A percentile compares a stretch with the other conserved stretches of the same genome.
Evolutionary conservation across 345 rosid species (phyloP).

Genomic region (Gossypium ekmanianum): DNA sequence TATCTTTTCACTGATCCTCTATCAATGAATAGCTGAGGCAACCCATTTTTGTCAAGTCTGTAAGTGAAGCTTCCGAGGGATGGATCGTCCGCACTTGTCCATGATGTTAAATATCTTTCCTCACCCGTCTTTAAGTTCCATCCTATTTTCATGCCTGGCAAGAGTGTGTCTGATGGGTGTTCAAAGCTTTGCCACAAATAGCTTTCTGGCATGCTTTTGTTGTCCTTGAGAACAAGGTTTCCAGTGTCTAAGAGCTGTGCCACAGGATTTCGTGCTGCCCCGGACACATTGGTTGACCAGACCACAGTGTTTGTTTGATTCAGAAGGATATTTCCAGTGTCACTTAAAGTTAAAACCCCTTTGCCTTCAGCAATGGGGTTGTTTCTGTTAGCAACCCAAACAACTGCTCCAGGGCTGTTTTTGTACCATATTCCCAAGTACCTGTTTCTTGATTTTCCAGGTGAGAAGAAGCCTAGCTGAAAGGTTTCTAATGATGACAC

Average conservation of each 20-base stretch:
- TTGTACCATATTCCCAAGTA: slow-evolving; percentile 1
- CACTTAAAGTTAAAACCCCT: not conserved
- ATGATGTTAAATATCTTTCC: slow-evolving; percentile 13
- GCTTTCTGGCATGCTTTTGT: not conserved
- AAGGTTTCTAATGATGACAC: slow-evolving; percentile 16
- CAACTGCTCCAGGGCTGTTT: not conserved
- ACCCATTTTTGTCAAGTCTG: not conserved
- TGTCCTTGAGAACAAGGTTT: not conserved
- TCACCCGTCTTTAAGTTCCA: not conserved
- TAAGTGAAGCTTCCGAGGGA: slow-evolving; percentile 12
- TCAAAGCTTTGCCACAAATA: slow-evolving; percentile 51
- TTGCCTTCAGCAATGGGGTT: not conserved
- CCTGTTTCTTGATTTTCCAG: not conserved
- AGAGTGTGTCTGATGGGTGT: slow-evolving; percentile 18
- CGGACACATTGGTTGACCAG: not conserved
- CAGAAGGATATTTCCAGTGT: not conserved
- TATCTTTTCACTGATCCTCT: slow-evolving; percentile 13
- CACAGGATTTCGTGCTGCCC: not conserved
- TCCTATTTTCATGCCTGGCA: not conserved
- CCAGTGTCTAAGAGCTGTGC: not conserved
- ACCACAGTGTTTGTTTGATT: not conserved
- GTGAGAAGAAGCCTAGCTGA: slow-evolving; percentile 15
- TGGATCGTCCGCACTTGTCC: slow-evolving; percentile 28
- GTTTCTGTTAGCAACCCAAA: not conserved
- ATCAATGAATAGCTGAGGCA: slow-evolving; percentile 27